Evolutionary conservation across 2,329 filamentous ascomycete genomes (phyloP).

Genomic region (Claviceps citrina): DNA sequence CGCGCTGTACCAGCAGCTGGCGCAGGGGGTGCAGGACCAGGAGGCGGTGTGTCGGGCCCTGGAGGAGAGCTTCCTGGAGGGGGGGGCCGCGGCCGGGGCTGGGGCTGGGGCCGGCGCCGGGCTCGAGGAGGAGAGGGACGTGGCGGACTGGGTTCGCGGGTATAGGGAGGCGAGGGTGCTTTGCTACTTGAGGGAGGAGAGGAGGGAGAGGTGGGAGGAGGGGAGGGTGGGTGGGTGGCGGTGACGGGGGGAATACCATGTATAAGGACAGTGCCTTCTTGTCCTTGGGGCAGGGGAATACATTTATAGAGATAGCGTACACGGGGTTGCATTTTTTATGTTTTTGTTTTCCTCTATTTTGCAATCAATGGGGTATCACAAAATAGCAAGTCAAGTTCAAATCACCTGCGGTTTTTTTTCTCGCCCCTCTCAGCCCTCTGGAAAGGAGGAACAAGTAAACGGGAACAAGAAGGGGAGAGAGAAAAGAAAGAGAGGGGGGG

Average conservation of each 20-base stretch:
- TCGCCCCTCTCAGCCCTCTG: too few relatives aligned
- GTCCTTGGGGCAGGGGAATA: too few relatives aligned
- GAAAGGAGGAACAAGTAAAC: too few relatives aligned
- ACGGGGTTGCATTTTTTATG: too few relatives aligned
- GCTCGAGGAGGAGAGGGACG: slow-evolving; percentile 61
- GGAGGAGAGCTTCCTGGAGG: slow-evolving; percentile 83
- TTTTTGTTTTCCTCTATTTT: too few relatives aligned
- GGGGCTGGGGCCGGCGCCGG: slow-evolving; percentile 13
- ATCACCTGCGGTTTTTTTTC: too few relatives aligned
- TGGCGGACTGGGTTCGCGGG: slow-evolving; percentile 66
- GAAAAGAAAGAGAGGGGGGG: background rate
- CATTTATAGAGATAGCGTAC: too few relatives aligned
- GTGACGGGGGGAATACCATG: slow-evolving; percentile 24
- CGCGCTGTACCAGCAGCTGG: slow-evolving; percentile 71
- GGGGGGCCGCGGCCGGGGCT: slow-evolving; percentile 24
- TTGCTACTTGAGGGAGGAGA: slow-evolving; percentile 67
- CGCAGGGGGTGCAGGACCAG: slow-evolving; percentile 66
- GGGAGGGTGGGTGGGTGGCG: slow-evolving; percentile 90
- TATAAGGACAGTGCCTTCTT: too few relatives aligned
- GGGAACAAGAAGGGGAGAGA: background rate
- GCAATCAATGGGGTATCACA: too few relatives aligned
- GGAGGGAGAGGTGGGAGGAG: slow-evolving; percentile 90
- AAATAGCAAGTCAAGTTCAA: too few relatives aligned
- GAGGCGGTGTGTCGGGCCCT: slow-evolving; percentile 64
- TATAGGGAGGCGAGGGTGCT: slow-evolving; percentile 68